Evolutionary conservation across 2,329 filamentous ascomycete genomes (phyloP).

Genomic region (Aureobasidium subglaciale): DNA sequence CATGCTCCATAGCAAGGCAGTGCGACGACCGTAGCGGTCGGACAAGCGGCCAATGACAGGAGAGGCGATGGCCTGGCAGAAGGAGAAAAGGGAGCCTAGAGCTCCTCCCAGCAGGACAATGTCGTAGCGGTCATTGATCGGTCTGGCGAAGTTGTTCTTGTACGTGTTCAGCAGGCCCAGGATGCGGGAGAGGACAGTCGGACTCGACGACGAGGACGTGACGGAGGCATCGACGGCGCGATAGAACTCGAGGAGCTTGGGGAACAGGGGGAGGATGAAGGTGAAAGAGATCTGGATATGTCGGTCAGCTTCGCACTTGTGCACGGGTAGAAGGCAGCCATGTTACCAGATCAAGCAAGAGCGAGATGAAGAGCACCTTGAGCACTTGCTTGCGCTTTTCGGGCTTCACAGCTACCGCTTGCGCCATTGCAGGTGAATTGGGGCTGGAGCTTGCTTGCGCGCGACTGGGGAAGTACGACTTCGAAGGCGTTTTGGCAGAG

Average conservation of each 20-base stretch:
- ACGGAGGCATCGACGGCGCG: constrained; percentile 65
- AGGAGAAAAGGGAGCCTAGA: constrained; percentile 84
- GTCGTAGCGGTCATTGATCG: constrained; percentile 94
- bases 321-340: neutral
- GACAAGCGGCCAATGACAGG: constrained; percentile 85
- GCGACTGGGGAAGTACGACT: neutral
- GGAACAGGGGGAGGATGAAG: constrained; percentile 94
- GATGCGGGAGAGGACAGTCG: constrained; percentile 68
- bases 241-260: constrained; percentile 93
- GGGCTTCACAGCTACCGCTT: constrained; percentile 17
- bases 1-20: constrained; percentile 86
- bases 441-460: neutral
- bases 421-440: neutral
- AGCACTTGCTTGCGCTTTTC: constrained; percentile 67
- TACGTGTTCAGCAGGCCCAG: constrained; percentile 83
- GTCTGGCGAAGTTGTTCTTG: constrained; percentile 84
- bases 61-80: constrained; percentile 86
- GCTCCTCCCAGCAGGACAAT: constrained; percentile 92
- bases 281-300: constrained; percentile 80
- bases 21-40: constrained; percentile 79
- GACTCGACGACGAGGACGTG: constrained; percentile 34
- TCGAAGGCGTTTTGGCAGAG: too few relatives aligned
- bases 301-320: neutral
- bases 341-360: constrained; percentile 71
- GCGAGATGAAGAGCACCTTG: constrained; percentile 78